phyloP scores from a whole-genome alignment of 164 flowering plant genomes.

The Piper longum region DNA sequence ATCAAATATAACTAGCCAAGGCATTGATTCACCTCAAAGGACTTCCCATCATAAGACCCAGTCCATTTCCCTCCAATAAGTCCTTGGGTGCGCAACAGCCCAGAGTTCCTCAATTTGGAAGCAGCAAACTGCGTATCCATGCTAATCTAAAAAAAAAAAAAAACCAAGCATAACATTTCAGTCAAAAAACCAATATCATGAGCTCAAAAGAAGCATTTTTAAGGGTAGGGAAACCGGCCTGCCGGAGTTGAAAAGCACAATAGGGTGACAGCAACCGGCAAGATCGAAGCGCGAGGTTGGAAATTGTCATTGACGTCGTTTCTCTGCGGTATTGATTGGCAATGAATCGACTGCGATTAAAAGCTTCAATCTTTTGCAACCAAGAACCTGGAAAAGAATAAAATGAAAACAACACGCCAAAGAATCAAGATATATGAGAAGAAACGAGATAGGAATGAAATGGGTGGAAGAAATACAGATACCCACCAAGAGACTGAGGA shows the following conservation, averaged over 20 bases:
- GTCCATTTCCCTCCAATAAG: slow-evolving; percentile 87
- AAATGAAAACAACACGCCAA: no score
- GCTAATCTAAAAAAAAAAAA: slow-evolving; percentile 30
- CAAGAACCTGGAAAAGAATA: no score
- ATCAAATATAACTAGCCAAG: no score
- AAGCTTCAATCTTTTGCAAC: no score
- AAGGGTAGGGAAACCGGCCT: neutral
- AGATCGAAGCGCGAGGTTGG: neutral
- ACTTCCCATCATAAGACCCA: slow-evolving; percentile 68
- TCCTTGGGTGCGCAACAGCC: slow-evolving; percentile 53
- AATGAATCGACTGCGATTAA: no score
- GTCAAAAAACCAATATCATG: neutral
- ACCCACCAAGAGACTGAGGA: no score
- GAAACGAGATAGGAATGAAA: no score
- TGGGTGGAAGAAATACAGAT: no score
- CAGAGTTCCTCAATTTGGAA: slow-evolving; percentile 31
- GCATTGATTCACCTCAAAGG: slow-evolving; percentile 37
- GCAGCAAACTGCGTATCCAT: slow-evolving; percentile 32
- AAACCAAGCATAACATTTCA: neutral
- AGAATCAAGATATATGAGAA: no score
- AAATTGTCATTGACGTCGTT: neutral
- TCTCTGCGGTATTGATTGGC: no score
- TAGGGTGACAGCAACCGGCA: neutral
- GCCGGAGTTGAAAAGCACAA: neutral
- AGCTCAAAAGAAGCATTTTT: neutral